Percentiles rank a stretch among this genome's conserved stretches.
These are phyloP conservation scores for Rhododendron vialii DNA, from an alignment of 148 eudicot species.

Conservation along the genomic window DNA sequence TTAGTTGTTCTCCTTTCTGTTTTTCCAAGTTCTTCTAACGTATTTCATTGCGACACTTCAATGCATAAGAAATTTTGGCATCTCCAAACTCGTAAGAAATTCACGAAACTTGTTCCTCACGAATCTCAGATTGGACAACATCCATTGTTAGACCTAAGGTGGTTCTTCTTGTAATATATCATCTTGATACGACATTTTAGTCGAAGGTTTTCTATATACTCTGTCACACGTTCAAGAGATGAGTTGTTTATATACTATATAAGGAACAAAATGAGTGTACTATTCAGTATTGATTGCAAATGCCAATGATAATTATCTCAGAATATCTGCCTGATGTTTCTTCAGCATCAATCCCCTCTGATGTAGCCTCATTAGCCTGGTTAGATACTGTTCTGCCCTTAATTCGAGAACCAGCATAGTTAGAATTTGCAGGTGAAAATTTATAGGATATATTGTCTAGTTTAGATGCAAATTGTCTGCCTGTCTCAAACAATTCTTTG, in stretches of 20 bases:
- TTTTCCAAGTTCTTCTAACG: not conserved
- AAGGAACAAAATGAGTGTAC: not conserved
- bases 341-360: not conserved
- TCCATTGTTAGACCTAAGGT: not conserved
- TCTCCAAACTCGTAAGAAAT: not conserved
- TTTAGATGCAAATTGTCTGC: not conserved
- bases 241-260: not conserved
- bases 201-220: not conserved
- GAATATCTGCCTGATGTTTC: not conserved
- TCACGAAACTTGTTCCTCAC: not conserved
- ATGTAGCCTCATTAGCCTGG: not conserved
- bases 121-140: not conserved
- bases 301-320: not conserved
- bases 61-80: not conserved
- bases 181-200: not conserved
- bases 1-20: too few relatives aligned
- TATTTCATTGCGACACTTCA: not conserved
- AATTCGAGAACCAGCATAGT: not conserved
- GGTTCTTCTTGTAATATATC: not conserved
- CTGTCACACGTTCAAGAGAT: not conserved
- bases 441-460: too few relatives aligned
- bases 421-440: not conserved
- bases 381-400: not conserved
- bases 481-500: not conserved
- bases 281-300: not conserved